Evolutionary conservation across 768 basidiomycete species (phyloP).

Genomic region (Russula sp.): DNA sequence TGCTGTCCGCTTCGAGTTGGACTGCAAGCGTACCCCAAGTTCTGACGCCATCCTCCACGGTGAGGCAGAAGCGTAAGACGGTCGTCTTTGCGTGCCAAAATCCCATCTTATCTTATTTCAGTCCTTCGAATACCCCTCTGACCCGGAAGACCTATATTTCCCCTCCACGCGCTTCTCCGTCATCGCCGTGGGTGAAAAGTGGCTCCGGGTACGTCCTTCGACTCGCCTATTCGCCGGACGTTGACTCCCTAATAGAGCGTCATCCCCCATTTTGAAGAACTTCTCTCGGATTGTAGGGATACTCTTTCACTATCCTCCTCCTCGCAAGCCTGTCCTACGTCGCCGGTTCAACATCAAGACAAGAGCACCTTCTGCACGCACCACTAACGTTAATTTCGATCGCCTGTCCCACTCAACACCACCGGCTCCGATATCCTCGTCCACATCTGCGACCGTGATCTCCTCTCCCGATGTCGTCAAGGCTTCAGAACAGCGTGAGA

Average conservation of each 20-base stretch:
- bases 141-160: constrained; percentile 10
- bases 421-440: not conserved
- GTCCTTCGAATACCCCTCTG: not conserved
- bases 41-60: not conserved
- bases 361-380: not conserved
- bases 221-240: not conserved
- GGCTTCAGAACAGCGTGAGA: not conserved
- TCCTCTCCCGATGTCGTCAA: not conserved
- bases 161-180: not conserved
- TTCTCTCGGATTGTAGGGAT: constrained; percentile 7
- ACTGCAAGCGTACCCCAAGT: not conserved
- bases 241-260: constrained; percentile 8
- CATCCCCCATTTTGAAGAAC: not conserved
- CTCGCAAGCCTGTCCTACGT: constrained; percentile 1
- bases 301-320: not conserved
- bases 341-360: not conserved
- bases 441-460: not conserved
- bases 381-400: not conserved
- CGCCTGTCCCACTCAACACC: not conserved
- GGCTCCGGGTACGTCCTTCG: not conserved
- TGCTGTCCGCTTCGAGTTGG: not conserved
- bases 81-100: not conserved
- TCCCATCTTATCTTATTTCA: not conserved
- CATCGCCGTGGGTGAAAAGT: not conserved
- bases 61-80: not conserved